These are phyloP conservation scores for Cephalotrichum gorgonifer DNA, from an alignment of 2,329 filamentous ascomycete species.

Conservation along the genomic window DNA sequence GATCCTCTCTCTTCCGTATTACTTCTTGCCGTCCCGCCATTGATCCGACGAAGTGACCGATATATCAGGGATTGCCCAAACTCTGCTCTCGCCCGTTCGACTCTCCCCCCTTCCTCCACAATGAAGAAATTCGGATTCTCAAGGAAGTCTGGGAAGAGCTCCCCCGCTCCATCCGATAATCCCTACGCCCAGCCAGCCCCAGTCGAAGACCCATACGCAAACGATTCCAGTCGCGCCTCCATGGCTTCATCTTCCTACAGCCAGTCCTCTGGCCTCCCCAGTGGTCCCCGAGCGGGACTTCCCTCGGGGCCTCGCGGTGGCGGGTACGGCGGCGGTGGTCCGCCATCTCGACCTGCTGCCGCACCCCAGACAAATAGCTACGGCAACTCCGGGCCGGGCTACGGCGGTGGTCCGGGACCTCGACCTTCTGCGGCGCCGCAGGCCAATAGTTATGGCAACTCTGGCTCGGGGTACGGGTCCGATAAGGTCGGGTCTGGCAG, in stretches of 20 bases:
- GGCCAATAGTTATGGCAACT: neutral
- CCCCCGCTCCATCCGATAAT: conserved; percentile 43
- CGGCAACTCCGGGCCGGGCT: conserved; percentile 19
- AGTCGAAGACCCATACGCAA: conserved; percentile 48
- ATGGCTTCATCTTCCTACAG: conserved; percentile 22
- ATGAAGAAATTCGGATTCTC: conserved; percentile 55
- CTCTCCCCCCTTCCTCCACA: conserved; percentile 9
- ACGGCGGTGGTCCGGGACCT: conserved; percentile 21
- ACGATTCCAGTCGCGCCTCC: conserved; percentile 9
- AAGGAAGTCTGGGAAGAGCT: conserved; percentile 43
- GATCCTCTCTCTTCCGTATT: neutral
- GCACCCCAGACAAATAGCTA: neutral
- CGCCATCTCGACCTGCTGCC: conserved; percentile 6
- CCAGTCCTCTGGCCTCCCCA: conserved; percentile 3
- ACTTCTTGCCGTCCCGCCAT: neutral
- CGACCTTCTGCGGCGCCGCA: neutral
- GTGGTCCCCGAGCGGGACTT: conserved; percentile 23
- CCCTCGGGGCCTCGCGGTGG: conserved; percentile 18
- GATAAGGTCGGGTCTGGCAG: conserved; percentile 38
- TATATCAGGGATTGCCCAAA: neutral
- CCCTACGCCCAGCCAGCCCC: conserved; percentile 31
- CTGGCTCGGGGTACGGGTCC: conserved; percentile 31
- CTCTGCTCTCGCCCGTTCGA: neutral
- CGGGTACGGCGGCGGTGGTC: conserved; percentile 23
- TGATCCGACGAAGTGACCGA: neutral